Base-by-base conservation (phyloP, 1,139 yeast genomes). In the Debaryomycetaceae sp. region DNA sequence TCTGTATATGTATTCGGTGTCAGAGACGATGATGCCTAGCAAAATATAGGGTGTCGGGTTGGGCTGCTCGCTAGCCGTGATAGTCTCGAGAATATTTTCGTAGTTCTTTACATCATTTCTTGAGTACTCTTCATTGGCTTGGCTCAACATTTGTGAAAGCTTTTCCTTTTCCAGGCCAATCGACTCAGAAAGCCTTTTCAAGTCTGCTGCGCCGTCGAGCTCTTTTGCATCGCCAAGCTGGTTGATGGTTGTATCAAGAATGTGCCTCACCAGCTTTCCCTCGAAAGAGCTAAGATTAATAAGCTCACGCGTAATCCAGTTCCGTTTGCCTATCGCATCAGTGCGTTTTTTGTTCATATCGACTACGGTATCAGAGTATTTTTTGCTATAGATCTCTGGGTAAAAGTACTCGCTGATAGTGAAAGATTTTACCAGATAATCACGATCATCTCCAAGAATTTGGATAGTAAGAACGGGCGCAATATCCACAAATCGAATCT, bases 401-500 rank as follows among this genome's bases (percentile, higher is more conserved):
- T 61, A 61, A 29, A 67, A 53, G 17, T 38, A 41, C 37, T 67
- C 72, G 19, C 56, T 56, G 8, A 67, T 40, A 15, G 47, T 43
- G 31, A 65, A 56, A 16, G 36, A 32, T n/a, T 48, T 44, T 22
- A 42, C 32, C 29, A 40, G 39, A 31, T 38, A 40, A 14, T 38
- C 40, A 8, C 45, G 48, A 22, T 51, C 56, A 33, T 67, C 70
- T 7, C 62, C 61, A n/a, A 50, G 44, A 11, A 68, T 52, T 34
- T 60, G 66, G 16, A 69, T 44, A 0, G 72, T 63, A n/a, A 71
- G 47, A 1, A 70, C 41, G 3, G 66, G 65, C 2, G 70, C 63
- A 13, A 67, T 48, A 5, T 48, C 42, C 5, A 51, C 50, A 36
- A 67, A 61, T 22, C 60, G 47, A 33, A 68, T 55, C 26, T 49